These are phyloP conservation scores for Fraxinus cuspidata DNA, from an alignment of 257 asterid genomes.

Conservation along the genomic window DNA sequence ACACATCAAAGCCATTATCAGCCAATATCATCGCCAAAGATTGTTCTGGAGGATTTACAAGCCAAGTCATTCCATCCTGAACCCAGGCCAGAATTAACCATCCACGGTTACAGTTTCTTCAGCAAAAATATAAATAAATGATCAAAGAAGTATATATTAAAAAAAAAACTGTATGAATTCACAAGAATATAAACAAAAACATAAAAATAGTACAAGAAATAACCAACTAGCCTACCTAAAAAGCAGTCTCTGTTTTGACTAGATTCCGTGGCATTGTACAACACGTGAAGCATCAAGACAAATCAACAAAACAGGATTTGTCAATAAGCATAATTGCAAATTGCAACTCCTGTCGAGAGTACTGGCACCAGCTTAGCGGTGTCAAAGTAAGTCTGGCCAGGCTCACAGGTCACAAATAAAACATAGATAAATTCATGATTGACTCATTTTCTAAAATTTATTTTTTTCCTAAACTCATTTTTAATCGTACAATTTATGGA, in stretches of 20 bases:
- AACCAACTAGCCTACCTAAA: neutral
- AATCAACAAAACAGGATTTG: neutral
- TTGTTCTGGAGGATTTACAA: conserved; percentile 62
- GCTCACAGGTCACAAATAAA: neutral
- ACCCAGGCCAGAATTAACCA: neutral
- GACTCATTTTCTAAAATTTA: no score
- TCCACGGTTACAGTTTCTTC: neutral
- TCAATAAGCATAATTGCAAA: neutral
- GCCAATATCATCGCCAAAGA: conserved; percentile 68
- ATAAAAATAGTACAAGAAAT: neutral
- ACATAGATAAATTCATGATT: no score
- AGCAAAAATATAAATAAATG: neutral
- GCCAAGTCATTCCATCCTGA: conserved; percentile 87
- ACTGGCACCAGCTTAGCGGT: neutral
- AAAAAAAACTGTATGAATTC: neutral
- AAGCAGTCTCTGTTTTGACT: neutral
- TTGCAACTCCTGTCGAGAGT: neutral
- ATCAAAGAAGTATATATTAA: neutral
- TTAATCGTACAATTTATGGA: no score
- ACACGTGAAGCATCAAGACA: conserved; percentile 6
- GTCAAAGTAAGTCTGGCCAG: neutral
- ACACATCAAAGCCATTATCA: conserved; percentile 79
- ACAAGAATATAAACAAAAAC: neutral
- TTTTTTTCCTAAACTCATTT: no score
- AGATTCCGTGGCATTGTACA: neutral